Evolutionary conservation across 2,329 filamentous ascomycete genomes (phyloP).

Genomic region (Monosporascus sp.): DNA sequence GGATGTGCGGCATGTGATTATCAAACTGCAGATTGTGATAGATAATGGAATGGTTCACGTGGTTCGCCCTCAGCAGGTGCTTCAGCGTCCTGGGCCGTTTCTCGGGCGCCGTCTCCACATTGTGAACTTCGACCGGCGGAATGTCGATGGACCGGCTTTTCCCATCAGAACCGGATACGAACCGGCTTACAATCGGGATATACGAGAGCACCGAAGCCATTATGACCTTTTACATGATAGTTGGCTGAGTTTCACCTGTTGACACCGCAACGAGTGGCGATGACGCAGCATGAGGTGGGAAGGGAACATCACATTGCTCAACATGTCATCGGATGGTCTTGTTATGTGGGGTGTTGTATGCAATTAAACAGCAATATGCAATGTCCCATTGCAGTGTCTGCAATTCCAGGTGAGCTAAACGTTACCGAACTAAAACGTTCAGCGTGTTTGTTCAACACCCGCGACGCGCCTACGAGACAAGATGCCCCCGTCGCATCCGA

Average conservation of each 20-base stretch:
- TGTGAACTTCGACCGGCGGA: slow-evolving; percentile 66
- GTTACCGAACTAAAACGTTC: neutral
- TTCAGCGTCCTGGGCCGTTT: slow-evolving; percentile 79
- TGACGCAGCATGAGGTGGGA: neutral
- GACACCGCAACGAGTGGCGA: neutral
- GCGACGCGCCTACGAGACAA: slow-evolving; percentile 8
- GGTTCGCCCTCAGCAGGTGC: slow-evolving; percentile 86
- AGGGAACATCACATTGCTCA: neutral
- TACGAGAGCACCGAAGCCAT: slow-evolving; percentile 38
- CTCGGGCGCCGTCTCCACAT: slow-evolving; percentile 74
- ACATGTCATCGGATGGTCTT: neutral
- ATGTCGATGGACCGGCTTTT: slow-evolving; percentile 44
- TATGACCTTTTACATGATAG: neutral
- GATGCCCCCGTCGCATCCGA: slow-evolving; percentile 14
- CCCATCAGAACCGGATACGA: slow-evolving; percentile 25
- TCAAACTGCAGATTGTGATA: slow-evolving; percentile 70
- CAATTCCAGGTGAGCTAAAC: too few species aligned
- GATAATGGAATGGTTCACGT: slow-evolving; percentile 81
- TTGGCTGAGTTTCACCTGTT: too few species aligned
- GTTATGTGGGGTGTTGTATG: neutral
- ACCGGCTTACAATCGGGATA: slow-evolving; percentile 34
- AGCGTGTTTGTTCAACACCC: neutral
- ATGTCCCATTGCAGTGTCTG: neutral
- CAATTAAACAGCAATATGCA: neutral
- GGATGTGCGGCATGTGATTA: slow-evolving; percentile 78